Conservation (phyloP, 306 rosid species). For the Sechiopsis laciniata region DNA sequence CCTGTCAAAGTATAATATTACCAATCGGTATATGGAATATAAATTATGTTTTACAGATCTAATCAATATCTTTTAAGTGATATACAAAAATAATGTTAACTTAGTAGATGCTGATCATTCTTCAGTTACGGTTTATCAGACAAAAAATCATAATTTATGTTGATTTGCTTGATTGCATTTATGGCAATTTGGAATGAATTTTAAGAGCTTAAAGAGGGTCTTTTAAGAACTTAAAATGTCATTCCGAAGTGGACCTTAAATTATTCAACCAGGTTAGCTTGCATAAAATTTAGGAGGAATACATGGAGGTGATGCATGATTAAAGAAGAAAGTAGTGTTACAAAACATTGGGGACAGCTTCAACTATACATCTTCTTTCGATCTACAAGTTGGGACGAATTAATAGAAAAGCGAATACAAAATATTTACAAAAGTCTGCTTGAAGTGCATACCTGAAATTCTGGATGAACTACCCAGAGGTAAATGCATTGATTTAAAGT, state of each 20-base stretch:
- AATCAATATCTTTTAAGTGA: background rate
- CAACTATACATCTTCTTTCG: slow-evolving; percentile 4
- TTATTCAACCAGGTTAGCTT: background rate
- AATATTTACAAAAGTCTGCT: background rate
- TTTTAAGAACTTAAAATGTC: too few species aligned
- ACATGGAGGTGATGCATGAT: background rate
- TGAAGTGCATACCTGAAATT: slow-evolving; percentile 38
- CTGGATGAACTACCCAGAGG: slow-evolving; percentile 32
- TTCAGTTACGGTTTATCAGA: background rate
- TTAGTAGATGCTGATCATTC: background rate
- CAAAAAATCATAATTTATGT: background rate
- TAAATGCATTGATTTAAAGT: slow-evolving; percentile 28
- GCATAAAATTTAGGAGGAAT: slow-evolving; percentile 2
- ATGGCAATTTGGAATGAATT: too few species aligned
- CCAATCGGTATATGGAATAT: too few species aligned
- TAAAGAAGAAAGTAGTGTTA: background rate
- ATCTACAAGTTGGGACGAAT: background rate
- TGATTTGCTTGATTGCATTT: background rate
- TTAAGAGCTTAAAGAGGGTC: too few species aligned
- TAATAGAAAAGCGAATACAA: background rate
- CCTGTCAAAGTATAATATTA: background rate
- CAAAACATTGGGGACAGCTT: background rate
- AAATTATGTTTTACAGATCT: background rate
- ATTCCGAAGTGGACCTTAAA: too few species aligned
- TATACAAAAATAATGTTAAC: background rate